Evolutionary conservation across 352 stramenopile genomes (phyloP).

Genomic region (Detonula confervacea): DNA sequence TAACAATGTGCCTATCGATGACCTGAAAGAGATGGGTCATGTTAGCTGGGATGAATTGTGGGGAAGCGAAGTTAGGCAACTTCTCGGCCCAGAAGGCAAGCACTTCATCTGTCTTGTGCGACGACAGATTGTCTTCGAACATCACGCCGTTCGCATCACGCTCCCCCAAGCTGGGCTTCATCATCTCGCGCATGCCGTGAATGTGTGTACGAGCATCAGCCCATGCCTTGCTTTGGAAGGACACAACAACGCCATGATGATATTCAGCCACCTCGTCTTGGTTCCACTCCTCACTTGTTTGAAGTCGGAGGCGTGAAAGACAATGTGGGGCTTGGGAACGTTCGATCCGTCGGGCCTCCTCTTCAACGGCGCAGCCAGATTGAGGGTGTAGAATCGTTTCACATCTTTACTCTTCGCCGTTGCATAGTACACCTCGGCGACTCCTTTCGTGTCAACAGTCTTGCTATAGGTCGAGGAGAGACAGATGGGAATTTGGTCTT

Average conservation of each 20-base stretch:
- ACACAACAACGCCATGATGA: slow-evolving; percentile 17
- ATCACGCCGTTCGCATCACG: neutral
- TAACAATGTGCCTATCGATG: slow-evolving; percentile 26
- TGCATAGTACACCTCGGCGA: neutral
- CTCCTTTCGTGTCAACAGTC: slow-evolving; percentile 14
- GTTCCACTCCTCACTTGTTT: neutral
- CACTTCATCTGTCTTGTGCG: neutral
- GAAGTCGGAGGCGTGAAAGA: neutral
- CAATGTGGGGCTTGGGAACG: slow-evolving; percentile 2
- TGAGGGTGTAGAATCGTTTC: neutral
- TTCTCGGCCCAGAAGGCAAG: neutral
- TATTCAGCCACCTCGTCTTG: neutral
- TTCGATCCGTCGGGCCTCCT: neutral
- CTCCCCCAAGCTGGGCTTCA: neutral
- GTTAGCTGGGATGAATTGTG: slow-evolving; percentile 13
- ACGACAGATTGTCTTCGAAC: neutral
- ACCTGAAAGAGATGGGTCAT: slow-evolving; percentile 8
- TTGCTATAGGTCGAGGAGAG: neutral
- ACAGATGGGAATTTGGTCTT: slow-evolving; percentile 11
- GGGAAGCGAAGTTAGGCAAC: neutral
- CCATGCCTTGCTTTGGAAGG: slow-evolving; percentile 28
- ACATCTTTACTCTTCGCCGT: neutral
- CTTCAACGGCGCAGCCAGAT: slow-evolving; percentile 2
- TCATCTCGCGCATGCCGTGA: neutral
- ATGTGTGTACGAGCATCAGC: neutral